Evolutionary conservation across 1,284 basidiomycete species (phyloP).

Genomic region (Psilocybe mexicana): DNA sequence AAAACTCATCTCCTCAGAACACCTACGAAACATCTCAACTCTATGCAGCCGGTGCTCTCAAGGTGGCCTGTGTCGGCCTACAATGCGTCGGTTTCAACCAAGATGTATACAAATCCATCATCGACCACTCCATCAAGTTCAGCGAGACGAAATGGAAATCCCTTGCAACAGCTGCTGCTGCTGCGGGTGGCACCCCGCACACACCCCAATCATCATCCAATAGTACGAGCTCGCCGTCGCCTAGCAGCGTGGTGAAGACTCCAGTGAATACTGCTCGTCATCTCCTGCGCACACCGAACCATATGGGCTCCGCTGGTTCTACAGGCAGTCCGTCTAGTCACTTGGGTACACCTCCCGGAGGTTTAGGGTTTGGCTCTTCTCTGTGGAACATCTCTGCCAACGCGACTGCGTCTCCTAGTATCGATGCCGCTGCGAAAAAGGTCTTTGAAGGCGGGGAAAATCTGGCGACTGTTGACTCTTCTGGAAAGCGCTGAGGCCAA

Average conservation of each 20-base stretch:
- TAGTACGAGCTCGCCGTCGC: neutral
- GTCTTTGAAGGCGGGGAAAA: conserved; percentile 8
- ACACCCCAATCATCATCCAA: conserved; percentile 1
- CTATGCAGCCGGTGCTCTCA: conserved; percentile 68
- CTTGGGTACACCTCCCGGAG: conserved; percentile 3
- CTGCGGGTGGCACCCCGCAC: neutral
- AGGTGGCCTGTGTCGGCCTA: conserved; percentile 67
- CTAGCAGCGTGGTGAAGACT: conserved; percentile 1
- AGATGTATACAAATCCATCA: conserved; percentile 56
- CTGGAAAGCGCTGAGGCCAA: conserved; percentile 1
- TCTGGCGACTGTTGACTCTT: neutral
- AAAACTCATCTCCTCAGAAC: conserved; percentile 75
- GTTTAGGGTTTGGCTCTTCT: conserved; percentile 13
- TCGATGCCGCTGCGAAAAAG: conserved; percentile 11
- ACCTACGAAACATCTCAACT: conserved; percentile 71
- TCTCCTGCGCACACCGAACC: conserved; percentile 7
- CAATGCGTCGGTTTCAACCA: conserved; percentile 75
- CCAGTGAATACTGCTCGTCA: conserved; percentile 3
- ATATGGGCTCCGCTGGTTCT: conserved; percentile 6
- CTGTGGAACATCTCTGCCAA: conserved; percentile 9
- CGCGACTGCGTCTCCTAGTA: conserved; percentile 3
- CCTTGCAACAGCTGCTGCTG: neutral
- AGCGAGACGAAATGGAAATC: conserved; percentile 37
- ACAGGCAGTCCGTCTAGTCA: conserved; percentile 6
- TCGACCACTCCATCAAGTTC: conserved; percentile 64